Conservation (phyloP, 2,329 filamentous ascomycete species). For the Botrytis galanthina region DNA sequence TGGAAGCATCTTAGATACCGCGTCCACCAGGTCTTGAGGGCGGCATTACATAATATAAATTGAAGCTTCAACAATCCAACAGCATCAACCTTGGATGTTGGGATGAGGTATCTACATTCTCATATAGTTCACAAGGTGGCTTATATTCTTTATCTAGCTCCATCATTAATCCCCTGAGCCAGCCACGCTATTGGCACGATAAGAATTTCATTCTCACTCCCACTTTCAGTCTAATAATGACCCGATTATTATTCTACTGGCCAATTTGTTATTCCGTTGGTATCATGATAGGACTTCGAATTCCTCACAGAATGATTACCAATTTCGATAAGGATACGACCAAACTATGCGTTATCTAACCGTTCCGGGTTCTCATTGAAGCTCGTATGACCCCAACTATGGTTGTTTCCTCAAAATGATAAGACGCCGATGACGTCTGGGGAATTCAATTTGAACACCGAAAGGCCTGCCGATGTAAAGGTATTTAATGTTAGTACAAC, state of each 20-base stretch:
- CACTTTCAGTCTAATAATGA: background rate
- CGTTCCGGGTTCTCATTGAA: background rate
- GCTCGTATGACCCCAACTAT: background rate
- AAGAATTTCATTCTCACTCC: background rate
- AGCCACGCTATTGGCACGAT: background rate
- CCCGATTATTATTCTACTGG: background rate
- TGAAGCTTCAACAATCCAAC: background rate
- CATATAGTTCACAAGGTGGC: background rate
- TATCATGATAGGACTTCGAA: background rate
- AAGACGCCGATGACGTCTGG: background rate
- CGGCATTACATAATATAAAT: background rate
- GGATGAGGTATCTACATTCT: background rate
- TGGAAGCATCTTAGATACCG: background rate
- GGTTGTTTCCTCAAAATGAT: background rate
- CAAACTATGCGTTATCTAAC: background rate
- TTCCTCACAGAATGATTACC: background rate
- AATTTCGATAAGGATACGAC: background rate
- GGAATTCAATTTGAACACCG: background rate
- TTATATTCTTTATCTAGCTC: background rate
- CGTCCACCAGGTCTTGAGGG: background rate
- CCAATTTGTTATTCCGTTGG: background rate
- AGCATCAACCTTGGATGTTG: background rate
- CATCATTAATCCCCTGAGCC: background rate
- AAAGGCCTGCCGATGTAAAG: background rate
- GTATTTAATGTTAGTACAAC: background rate